Conservation (phyloP, 306 rosid genomes). For the Comarum palustre region DNA sequence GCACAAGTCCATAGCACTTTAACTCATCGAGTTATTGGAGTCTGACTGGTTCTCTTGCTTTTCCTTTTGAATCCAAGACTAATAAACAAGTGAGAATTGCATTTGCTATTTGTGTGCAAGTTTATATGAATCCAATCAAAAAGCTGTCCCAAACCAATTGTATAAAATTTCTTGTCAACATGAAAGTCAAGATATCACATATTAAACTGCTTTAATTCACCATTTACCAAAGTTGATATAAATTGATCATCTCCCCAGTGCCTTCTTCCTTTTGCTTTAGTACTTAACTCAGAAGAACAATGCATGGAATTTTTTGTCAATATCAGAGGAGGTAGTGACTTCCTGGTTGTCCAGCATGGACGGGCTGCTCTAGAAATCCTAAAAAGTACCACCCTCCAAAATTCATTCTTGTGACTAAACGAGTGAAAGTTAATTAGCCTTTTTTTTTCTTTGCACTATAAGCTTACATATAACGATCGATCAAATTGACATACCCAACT, state of each 20-base stretch:
- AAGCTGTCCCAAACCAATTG: neutral
- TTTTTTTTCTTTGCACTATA: neutral
- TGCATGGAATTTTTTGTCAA: neutral
- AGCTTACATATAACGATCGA: too few relatives aligned
- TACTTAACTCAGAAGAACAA: neutral
- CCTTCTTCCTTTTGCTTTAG: neutral
- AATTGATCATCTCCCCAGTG: neutral
- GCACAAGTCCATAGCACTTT: neutral
- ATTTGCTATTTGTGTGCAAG: neutral
- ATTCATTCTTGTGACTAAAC: neutral
- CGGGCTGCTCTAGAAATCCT: neutral
- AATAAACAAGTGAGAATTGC: neutral
- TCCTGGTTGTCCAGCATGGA: conserved; percentile 4
- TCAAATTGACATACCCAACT: neutral
- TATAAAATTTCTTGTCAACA: neutral
- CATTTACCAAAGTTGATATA: neutral
- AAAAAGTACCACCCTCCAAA: neutral
- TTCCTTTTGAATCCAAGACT: neutral
- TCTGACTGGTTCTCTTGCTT: conserved; percentile 7
- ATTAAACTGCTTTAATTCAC: neutral
- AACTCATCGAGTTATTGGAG: neutral
- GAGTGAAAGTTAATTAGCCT: neutral
- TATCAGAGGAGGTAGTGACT: conserved; percentile 1
- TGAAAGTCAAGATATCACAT: neutral
- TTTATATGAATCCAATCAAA: neutral